These are phyloP conservation scores for Diaporthe capsici DNA, from an alignment of 2,329 filamentous ascomycete species.

Conservation along the genomic window DNA sequence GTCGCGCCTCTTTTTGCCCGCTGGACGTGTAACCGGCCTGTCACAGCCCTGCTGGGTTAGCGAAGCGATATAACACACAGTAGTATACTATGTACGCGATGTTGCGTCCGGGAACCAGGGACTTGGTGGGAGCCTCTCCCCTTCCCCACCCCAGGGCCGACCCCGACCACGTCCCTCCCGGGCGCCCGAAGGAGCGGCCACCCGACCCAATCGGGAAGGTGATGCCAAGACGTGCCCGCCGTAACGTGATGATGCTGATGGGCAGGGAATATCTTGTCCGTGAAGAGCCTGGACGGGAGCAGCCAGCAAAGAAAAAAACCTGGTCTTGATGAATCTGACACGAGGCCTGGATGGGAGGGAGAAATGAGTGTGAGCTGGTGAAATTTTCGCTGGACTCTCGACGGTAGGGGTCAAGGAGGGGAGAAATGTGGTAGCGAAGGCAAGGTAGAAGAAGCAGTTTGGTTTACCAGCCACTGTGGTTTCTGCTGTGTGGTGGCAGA, in stretches of 20 bases:
- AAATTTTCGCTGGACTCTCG: neutral
- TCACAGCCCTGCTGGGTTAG: constrained; percentile 19
- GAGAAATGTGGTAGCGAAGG: constrained; percentile 1
- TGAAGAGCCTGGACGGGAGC: neutral
- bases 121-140: neutral
- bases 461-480: constrained; percentile 13
- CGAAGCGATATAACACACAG: constrained; percentile 8
- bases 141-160: neutral
- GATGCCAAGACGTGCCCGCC: constrained; percentile 13
- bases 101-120: constrained; percentile 18
- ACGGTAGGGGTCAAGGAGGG: too few species aligned
- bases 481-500: neutral
- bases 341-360: neutral
- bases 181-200: neutral
- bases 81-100: neutral
- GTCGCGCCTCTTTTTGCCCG: neutral
- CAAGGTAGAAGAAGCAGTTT: neutral
- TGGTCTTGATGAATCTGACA: neutral
- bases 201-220: neutral
- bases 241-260: constrained; percentile 8
- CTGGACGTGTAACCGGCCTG: constrained; percentile 6
- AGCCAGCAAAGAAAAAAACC: too few species aligned
- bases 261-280: neutral
- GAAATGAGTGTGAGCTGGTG: neutral
- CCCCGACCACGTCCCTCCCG: neutral